Base-by-base conservation (phyloP, 768 basidiomycete genomes). In the Podaxis pistillaris region DNA sequence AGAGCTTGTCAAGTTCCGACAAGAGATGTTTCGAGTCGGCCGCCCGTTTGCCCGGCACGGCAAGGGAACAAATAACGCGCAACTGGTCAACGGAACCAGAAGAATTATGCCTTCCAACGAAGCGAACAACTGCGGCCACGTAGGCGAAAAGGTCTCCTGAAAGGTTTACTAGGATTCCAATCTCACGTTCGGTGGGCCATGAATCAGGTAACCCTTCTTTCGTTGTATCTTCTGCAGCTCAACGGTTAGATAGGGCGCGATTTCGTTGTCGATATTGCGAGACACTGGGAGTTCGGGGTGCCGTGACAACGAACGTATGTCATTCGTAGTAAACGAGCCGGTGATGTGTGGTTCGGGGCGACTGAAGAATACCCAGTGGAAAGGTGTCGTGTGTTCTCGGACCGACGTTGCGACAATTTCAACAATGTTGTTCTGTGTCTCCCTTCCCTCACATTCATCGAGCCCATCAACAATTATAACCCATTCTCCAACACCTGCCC, bases 381-480 rank as follows among this genome's bases (percentile, higher is more conserved):
- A 54, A 7, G 51, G 51, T 2, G 51, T 54, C 1, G 52, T 61
- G 41, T 44, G 13, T 13, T 40, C 38, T 9, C 37, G 37, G 50
- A 46, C n/a, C 5, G 59, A 60, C 4, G 19, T 15, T 1, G 59
- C 59, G 4, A 60, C 51, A 11, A 36, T 19, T n/a, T 53, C 37
- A 9, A 60, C 19, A 0, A 60, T 60, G 1, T 51, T 15, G 3
- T 7, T 4, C 51, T 60, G 59, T 2, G 19, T 24, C 17, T 36
- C n/a, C 5, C 7, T 24, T 2, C 15, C 19, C 13, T 19, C 59
- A 50, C 65, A 66, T 40, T 66, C 65, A 49, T 62, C 65, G 19
- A 66, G 47, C 1, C 65, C 65, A 28, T 66, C 65, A 7, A 66
- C 59, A 0, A 65, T 24, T 6, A 65, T 44, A 2, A 59, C 15